phyloP scores from a whole-genome alignment of 148 eudicot species.

The Bassia scoparia region DNA sequence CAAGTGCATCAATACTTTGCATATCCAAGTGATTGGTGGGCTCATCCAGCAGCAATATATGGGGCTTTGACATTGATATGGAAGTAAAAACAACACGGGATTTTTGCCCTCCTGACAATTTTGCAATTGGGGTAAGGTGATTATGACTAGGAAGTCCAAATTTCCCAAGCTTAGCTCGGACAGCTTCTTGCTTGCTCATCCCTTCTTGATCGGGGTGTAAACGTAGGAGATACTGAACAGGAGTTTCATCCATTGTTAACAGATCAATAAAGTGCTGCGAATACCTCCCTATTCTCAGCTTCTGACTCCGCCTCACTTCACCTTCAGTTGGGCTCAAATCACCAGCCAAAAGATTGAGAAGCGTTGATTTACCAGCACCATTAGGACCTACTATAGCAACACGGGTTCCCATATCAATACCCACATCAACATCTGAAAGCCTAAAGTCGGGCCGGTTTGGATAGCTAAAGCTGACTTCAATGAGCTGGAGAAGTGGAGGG shows the following conservation, averaged over 20 bases:
- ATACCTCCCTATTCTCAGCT: constrained; percentile 63
- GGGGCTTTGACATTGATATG: constrained; percentile 73
- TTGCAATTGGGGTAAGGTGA: constrained; percentile 61
- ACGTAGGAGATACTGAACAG: constrained; percentile 68
- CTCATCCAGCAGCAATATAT: constrained; percentile 56
- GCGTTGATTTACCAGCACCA: constrained; percentile 68
- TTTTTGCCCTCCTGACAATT: constrained; percentile 69
- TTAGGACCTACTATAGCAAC: constrained; percentile 75
- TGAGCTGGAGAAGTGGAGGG: constrained; percentile 65
- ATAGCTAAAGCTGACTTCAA: constrained; percentile 62
- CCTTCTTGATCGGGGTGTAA: constrained; percentile 73
- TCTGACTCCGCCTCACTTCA: constrained; percentile 63
- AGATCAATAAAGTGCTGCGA: constrained; percentile 71
- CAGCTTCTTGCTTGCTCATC: constrained; percentile 71
- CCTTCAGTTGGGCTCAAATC: constrained; percentile 58
- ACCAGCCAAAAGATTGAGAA: constrained; percentile 66
- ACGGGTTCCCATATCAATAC: constrained; percentile 76
- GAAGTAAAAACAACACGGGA: constrained; percentile 69
- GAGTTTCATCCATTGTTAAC: constrained; percentile 57
- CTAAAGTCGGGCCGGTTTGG: constrained; percentile 56
- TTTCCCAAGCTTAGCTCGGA: constrained; percentile 73
- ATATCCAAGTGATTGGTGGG: constrained; percentile 70
- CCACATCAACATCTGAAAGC: constrained; percentile 61
- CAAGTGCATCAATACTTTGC: constrained; percentile 77
- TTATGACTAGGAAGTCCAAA: constrained; percentile 71